These are phyloP conservation scores for Aureobasidium sp. DNA, from an alignment of 2,329 filamentous ascomycete genomes.

Conservation along the genomic window DNA sequence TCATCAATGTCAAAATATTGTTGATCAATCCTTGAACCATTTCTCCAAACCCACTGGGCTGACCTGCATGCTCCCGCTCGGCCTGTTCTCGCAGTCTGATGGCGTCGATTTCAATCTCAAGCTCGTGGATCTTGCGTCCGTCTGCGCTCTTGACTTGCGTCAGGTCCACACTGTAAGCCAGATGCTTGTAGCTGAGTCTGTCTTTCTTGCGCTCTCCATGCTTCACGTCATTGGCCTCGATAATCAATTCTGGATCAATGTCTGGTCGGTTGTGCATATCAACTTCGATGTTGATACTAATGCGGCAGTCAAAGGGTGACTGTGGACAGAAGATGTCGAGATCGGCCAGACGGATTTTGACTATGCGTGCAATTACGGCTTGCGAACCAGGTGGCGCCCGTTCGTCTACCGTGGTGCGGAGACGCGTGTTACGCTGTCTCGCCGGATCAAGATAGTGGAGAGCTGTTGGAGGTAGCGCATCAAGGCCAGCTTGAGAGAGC, in stretches of 20 bases:
- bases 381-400: slow-evolving; percentile 60
- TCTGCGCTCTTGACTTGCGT: slow-evolving; percentile 65
- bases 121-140: slow-evolving; percentile 62
- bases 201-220: slow-evolving; percentile 58
- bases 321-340: slow-evolving; percentile 78
- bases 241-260: slow-evolving; percentile 52
- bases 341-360: slow-evolving; percentile 84
- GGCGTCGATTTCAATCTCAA: slow-evolving; percentile 70
- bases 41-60: slow-evolving; percentile 56
- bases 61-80: slow-evolving; percentile 24
- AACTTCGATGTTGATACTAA: slow-evolving; percentile 94
- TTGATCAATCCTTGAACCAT: slow-evolving; percentile 68
- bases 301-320: slow-evolving; percentile 76
- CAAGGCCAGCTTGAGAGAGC: slow-evolving; percentile 54
- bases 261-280: slow-evolving; percentile 47
- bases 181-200: slow-evolving; percentile 81
- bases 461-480: slow-evolving; percentile 48
- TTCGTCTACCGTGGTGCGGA: slow-evolving; percentile 44
- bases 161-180: slow-evolving; percentile 82
- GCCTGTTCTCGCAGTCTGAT: slow-evolving; percentile 52
- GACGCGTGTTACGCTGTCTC: slow-evolving; percentile 53
- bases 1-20: slow-evolving; percentile 56
- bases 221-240: slow-evolving; percentile 41
- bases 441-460: slow-evolving; percentile 31
- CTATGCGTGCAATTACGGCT: slow-evolving; percentile 67